A percentile compares a stretch with the other conserved stretches of the same genome.
phyloP scores from a whole-genome alignment of 129 eudicot species.

The Lactuca sativa region DNA sequence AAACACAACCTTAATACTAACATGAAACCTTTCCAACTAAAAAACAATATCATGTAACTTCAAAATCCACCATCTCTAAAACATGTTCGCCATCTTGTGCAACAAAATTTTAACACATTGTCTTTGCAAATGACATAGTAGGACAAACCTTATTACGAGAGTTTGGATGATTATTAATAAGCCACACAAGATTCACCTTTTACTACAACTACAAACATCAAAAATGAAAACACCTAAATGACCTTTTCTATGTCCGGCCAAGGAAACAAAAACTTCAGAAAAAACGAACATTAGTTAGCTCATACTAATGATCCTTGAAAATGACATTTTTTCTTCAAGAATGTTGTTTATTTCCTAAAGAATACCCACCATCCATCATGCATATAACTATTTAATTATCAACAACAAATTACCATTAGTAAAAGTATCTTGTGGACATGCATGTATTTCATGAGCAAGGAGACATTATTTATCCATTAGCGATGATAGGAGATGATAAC shows the following conservation, averaged over 20 bases:
- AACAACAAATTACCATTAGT: too few relatives aligned
- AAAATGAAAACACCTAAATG: background rate
- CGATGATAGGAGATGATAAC: background rate
- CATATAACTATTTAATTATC: too few relatives aligned
- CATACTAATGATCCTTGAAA: conserved; percentile 3
- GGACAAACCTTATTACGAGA: conserved; percentile 15
- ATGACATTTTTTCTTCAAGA: background rate
- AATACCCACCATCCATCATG: background rate
- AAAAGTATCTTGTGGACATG: background rate
- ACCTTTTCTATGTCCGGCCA: conserved; percentile 6
- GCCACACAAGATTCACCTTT: conserved; percentile 14
- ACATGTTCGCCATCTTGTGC: conserved; percentile 16
- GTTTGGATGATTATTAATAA: background rate
- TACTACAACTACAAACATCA: conserved; percentile 17
- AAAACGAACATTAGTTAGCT: conserved; percentile 4
- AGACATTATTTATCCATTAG: conserved; percentile 22
- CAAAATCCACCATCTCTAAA: background rate
- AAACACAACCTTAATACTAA: too few relatives aligned
- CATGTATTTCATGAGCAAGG: background rate
- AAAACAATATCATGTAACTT: background rate
- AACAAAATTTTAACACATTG: conserved; percentile 15
- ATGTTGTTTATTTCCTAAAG: background rate
- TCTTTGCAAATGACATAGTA: conserved; percentile 16
- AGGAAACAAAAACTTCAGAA: conserved; percentile 5
- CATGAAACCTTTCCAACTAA: background rate